These are phyloP conservation scores for Cardiospermum halicacabum DNA, from an alignment of 345 rosid species.

Conservation along the genomic window DNA sequence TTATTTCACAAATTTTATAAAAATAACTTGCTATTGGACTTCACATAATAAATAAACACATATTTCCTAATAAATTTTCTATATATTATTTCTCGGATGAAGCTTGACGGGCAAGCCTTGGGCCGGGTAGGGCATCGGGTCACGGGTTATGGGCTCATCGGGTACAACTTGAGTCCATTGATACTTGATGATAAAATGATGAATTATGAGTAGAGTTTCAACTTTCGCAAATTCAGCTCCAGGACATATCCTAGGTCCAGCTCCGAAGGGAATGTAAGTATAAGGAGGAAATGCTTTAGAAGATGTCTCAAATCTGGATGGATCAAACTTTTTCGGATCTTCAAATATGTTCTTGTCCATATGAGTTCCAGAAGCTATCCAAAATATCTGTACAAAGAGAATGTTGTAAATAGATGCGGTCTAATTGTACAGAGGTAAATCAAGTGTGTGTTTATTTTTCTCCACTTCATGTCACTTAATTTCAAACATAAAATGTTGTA, in stretches of 20 bases:
- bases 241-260: conserved; percentile 14
- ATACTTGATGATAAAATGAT: conserved; percentile 14
- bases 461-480: too few relatives aligned
- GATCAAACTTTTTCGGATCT: conserved; percentile 24
- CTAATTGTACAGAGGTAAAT: too few relatives aligned
- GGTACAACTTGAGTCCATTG: conserved; percentile 14
- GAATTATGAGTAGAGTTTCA: conserved; percentile 13
- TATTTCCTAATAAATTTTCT: too few relatives aligned
- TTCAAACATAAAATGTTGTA: too few relatives aligned
- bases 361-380: conserved; percentile 17
- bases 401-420: too few relatives aligned
- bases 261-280: conserved; percentile 25
- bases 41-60: background rate
- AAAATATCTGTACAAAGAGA: conserved; percentile 17
- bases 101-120: conserved; percentile 23
- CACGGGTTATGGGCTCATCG: conserved; percentile 17
- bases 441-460: too few relatives aligned
- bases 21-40: background rate
- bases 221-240: conserved; percentile 17
- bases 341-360: conserved; percentile 20
- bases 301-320: conserved; percentile 16
- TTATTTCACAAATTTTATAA: too few relatives aligned
- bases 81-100: background rate
- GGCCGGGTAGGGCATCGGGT: conserved; percentile 14
- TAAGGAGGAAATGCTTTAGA: conserved; percentile 19